Evolutionary conservation across 345 rosid genomes (phyloP).

Genomic region (Cardamine resedifolia): DNA sequence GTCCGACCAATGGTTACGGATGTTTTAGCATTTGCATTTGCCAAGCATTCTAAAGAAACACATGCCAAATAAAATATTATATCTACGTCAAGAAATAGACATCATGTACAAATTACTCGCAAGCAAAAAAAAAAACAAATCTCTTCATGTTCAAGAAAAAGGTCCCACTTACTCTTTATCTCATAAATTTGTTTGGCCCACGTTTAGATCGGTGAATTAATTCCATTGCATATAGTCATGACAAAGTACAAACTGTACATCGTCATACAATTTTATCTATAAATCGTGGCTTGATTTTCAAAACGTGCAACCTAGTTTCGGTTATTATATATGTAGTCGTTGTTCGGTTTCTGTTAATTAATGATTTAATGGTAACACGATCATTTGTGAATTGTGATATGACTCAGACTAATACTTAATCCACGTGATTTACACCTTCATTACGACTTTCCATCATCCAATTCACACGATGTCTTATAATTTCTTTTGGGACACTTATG

Average conservation of each 20-base stretch:
- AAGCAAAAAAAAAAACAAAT: neutral
- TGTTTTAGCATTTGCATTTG: neutral
- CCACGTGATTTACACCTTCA: conserved; percentile 34
- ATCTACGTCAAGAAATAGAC: neutral
- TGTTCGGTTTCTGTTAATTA: conserved; percentile 14
- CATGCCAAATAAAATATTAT: neutral
- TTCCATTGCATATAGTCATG: neutral
- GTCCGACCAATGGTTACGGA: conserved; percentile 4
- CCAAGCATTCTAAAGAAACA: neutral
- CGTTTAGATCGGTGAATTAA: conserved; percentile 1
- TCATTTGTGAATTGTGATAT: conserved; percentile 2
- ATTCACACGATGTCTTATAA: neutral
- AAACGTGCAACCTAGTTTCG: conserved; percentile 18
- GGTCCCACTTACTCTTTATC: neutral
- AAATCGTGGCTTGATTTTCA: neutral
- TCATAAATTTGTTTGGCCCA: conserved; percentile 8
- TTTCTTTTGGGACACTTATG: neutral
- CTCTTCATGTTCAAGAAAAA: neutral
- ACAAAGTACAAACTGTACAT: neutral
- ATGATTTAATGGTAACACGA: conserved; percentile 17
- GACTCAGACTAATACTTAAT: conserved; percentile 16
- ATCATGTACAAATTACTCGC: neutral
- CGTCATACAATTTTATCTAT: neutral
- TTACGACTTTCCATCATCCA: conserved; percentile 14
- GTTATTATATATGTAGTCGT: neutral